Evolutionary conservation across 1,284 basidiomycete genomes (phyloP), one percentile per base, ranked within the genome.

Genomic region (Hymenochaete sp.): DNA sequence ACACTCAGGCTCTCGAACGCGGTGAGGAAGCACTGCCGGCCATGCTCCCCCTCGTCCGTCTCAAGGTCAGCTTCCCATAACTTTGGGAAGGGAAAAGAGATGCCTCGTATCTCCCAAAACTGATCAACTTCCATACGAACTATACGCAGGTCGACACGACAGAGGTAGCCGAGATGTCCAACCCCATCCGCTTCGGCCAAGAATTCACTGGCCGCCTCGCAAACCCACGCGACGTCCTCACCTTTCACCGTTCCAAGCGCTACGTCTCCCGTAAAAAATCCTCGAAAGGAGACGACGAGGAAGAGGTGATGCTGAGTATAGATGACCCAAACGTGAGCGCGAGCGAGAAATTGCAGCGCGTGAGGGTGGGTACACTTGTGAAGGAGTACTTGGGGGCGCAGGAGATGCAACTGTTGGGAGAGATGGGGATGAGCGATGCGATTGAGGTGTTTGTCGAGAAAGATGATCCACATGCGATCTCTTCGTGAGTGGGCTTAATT

Each of bases 141-240:
- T 43, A 7, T 38, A 26, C 40, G 16, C 52, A 86, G 82, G 91
- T 96, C 19, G 92, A 97, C 59, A 95, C 92, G 0, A 91, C 88
- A 0, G 85, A 84, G 41, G 85, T 83, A 4, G 81, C 80, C 47
- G 87, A 90, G 54, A 90, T 92, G 67, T 89, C 86, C 38, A 99
- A 99, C 62, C 90, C 93, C 10, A 86, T 95, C 41, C 84, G 95
- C 6, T 97, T 99, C 60, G 95, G 96, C 0, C 93, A 96, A 62
- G 91, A 96, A 60, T 98, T 96, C 62, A 76, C 83, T 49, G 91
- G 89, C 2, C 77, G 77, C 18, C 78, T 98, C 11, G 96, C 95
- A 8, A 99, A 99, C 59, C 93, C 95, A 4, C 79, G 89, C 31
- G 93, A 98, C 57, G 77, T 95, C 22, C 76, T 98, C 24, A 74